phyloP scores from a whole-genome alignment of 1,284 basidiomycete genomes.

The Mycena sp. region DNA sequence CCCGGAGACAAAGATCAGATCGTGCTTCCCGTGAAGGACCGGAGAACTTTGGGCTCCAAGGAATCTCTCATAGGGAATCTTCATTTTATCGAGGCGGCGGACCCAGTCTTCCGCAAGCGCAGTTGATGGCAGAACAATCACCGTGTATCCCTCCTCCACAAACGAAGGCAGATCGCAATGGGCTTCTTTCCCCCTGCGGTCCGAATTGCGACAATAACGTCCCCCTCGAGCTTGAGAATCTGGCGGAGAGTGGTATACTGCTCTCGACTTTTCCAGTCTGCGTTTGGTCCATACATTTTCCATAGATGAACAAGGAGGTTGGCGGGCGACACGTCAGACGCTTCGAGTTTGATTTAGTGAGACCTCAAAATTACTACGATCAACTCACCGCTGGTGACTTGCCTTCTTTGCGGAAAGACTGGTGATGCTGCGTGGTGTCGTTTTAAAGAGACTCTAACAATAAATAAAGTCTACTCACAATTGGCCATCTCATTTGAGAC shows the following conservation, averaged over 20 bases:
- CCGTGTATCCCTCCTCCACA: too few relatives aligned
- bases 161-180: neutral
- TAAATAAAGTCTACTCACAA: too few relatives aligned
- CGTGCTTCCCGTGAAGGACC: neutral
- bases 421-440: too few relatives aligned
- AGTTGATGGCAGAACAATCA: neutral
- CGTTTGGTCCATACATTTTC: neutral
- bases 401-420: too few relatives aligned
- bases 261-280: neutral
- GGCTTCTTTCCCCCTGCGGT: neutral
- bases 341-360: too few relatives aligned
- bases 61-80: neutral
- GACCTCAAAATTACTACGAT: too few relatives aligned
- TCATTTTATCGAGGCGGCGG: neutral
- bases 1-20: neutral
- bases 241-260: neutral
- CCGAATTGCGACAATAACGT: neutral
- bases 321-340: too few relatives aligned
- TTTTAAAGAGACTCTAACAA: too few relatives aligned
- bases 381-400: too few relatives aligned
- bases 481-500: too few relatives aligned
- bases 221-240: neutral
- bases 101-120: constrained; percentile 2
- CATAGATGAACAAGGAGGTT: too few relatives aligned
- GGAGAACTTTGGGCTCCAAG: neutral